A percentile compares a stretch with the other conserved stretches of the same genome.
Conservation (phyloP, 2,329 filamentous ascomycete species). For the Trichocomaceae sp. region DNA sequence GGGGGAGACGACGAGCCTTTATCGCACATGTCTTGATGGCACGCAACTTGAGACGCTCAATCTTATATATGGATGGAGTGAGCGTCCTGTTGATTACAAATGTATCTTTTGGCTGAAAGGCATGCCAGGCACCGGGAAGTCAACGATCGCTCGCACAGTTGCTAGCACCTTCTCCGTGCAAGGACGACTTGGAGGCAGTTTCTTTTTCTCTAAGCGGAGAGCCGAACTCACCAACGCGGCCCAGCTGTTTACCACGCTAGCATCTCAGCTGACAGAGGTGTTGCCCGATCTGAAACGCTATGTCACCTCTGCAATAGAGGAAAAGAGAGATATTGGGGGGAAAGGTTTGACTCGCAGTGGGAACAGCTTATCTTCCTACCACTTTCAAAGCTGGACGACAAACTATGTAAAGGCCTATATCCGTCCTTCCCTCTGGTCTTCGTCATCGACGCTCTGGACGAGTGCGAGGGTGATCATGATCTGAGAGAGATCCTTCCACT, state of each 20-base stretch:
- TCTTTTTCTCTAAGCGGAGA: conserved; percentile 24
- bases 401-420: too few species aligned
- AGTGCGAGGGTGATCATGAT: too few species aligned
- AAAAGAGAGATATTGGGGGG: too few species aligned
- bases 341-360: too few species aligned
- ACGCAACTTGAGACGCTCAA: conserved; percentile 18
- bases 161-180: not conserved
- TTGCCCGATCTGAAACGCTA: conserved; percentile 17
- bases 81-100: not conserved
- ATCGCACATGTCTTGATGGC: conserved; percentile 10
- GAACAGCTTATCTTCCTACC: too few species aligned
- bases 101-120: conserved; percentile 28
- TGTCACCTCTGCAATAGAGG: conserved; percentile 18
- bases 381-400: too few species aligned
- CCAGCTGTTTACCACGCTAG: conserved; percentile 35
- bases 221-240: conserved; percentile 30
- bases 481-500: too few species aligned
- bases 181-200: not conserved
- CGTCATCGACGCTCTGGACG: too few species aligned
- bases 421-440: too few species aligned
- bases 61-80: conserved; percentile 21
- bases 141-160: conserved; percentile 4
- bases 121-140: conserved; percentile 6
- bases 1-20: too few species aligned
- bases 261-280: conserved; percentile 22